Evolutionary conservation across 805 yeast species (phyloP).

Genomic region (Suhomyces prunicola): DNA sequence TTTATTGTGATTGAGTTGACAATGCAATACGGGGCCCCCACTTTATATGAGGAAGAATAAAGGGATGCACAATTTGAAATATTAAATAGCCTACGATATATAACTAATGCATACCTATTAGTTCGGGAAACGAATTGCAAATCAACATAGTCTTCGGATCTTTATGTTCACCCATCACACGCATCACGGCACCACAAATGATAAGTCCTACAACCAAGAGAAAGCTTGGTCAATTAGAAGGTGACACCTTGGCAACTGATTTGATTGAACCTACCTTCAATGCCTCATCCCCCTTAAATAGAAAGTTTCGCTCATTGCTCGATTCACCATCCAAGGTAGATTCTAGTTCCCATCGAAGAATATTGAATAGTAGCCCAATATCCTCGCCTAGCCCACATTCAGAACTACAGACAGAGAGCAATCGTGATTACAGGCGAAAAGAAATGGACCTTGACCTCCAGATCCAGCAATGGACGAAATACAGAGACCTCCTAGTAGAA

Average conservation of each 20-base stretch:
- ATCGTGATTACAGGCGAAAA: background rate
- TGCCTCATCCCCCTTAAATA: background rate
- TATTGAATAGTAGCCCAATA: background rate
- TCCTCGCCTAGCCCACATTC: background rate
- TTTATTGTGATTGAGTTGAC: background rate
- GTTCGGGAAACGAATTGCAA: background rate
- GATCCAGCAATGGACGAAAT: background rate
- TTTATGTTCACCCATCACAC: background rate
- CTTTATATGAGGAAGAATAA: background rate
- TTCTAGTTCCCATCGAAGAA: background rate
- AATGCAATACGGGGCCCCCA: background rate
- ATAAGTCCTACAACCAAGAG: background rate
- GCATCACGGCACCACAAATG: background rate
- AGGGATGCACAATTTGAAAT: background rate
- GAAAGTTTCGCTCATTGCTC: background rate
- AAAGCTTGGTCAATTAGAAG: background rate
- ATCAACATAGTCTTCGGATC: background rate
- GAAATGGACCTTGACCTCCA: background rate
- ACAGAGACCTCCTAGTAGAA: background rate
- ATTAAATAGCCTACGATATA: background rate
- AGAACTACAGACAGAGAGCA: background rate
- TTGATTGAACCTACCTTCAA: background rate
- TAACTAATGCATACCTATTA: background rate
- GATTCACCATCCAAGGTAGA: background rate
- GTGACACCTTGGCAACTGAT: background rate